Evolutionary conservation across 1,284 basidiomycete genomes (phyloP), one percentile per base, ranked within the genome.

Genomic region (Stygiomarasmius scandens): DNA sequence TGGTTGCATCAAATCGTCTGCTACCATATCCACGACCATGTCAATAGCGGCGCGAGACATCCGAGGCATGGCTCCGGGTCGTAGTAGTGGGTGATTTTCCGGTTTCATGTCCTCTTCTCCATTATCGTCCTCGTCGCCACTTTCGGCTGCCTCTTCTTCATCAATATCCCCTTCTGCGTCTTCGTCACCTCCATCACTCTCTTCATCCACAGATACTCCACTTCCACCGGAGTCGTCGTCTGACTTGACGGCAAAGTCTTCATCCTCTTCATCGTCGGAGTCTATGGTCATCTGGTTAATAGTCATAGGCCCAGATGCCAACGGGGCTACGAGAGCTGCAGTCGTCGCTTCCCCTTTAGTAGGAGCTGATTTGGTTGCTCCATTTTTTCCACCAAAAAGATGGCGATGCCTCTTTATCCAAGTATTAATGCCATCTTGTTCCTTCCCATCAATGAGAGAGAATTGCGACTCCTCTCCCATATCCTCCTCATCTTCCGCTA

Each of bases 11-110:
- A 87, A 61, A 56, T 85, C 85, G 1, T 73, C 75, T 59, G 81
- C 76, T 3, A 89, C 77, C 72, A 87, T 83, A 1, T 76, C 80
- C 20, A 85, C 82, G 3, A 81, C 85, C 75, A 84, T 82, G 41
- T 89, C 83, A 55, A 89, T 75, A 0, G 83, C 83, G 2, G 85
- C 84, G 52, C 78, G 80, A 34, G 84, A 86, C 82, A 90, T 85
- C 49, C 74, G 73, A 2, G 87, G 87, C 79, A 90, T 80, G 8
- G 86, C 85, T 20, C 87, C 88, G 0, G 84, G 81, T 5, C 81
- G 77, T 58, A 90, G 67, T 2, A 73, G 0, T 0, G 87, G 88
- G 67, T 90, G 88, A 51, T 77, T 74, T 23, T 76, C 77, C 4
- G 80, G 80, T 47, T 82, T 77, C 22, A 89, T 71, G 49, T 78